Evolutionary conservation across 129 eudicot species (phyloP), one percentile per base, ranked within the genome.

Genomic region (Calendula officinalis): DNA sequence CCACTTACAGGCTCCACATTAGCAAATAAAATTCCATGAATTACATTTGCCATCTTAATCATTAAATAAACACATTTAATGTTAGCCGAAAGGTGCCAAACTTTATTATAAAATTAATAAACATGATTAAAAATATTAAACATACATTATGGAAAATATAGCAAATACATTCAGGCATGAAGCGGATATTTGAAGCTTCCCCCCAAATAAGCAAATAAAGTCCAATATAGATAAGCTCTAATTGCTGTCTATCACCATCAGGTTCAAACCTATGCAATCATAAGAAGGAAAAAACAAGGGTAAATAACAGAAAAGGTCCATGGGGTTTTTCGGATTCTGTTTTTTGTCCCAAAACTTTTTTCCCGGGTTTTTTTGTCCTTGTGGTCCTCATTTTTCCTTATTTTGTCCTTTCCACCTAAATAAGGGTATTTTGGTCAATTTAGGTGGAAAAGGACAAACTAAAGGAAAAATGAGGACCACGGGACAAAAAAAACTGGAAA

Each of bases 141-240:
- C 92, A 32, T 88, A 94, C 99, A 75, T 79, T 83, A 51, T 89
- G 99, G 77, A 94, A 94, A 67, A 94, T 89, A 79, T 94, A 94
- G 95, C 99, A 83, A 46, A 94, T 57, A 79, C 99, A 94, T 74
- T 94, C 97, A 37, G 99, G 99, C 97, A 94, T 94, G 70, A 94
- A 94, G 40, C 99, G 90, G 54, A 94, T 75, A 78, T 94, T 94
- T 72, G 99, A 94, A 77, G 99, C 99, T 86, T 94, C 99, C 15
- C 99, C 99, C 99, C 99, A 94, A 38, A 94, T 89, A 71, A 94
- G 99, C 64, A 94, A 84, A 89, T 86, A 94, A 47, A 94, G 97
- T 70, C 95, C 99, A 71, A 89, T 83, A 75, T 88, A 94, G 41
- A 94, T 76, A 72, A 94, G 95, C 81, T 89, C 88, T 64, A 90